phyloP scores from a whole-genome alignment of 148 eudicot genomes.

The Fagopyrum homotropicum region DNA sequence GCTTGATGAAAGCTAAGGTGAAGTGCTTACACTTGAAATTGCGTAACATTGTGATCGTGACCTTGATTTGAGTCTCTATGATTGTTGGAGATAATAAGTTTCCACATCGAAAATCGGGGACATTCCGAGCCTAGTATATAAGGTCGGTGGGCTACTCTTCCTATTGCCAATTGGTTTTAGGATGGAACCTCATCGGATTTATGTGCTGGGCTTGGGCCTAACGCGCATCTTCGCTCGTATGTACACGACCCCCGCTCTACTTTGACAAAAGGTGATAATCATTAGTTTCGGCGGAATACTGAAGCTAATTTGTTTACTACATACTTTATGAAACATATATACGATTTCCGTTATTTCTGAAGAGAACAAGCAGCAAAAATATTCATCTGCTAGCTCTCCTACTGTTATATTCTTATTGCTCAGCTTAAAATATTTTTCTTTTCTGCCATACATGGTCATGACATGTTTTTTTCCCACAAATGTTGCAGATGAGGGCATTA shows the following conservation, averaged over 20 bases:
- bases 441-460: not conserved
- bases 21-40: not conserved
- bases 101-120: too few relatives aligned
- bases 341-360: not conserved
- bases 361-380: not conserved
- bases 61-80: not conserved
- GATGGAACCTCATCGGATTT: too few relatives aligned
- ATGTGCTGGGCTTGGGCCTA: too few relatives aligned
- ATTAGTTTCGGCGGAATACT: not conserved
- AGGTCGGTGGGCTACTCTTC: too few relatives aligned
- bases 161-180: too few relatives aligned
- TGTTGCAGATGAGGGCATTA: constrained; percentile 82
- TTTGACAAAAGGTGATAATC: not conserved
- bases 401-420: not conserved
- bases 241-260: too few relatives aligned
- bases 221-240: too few relatives aligned
- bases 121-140: too few relatives aligned
- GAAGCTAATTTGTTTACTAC: constrained; percentile 1
- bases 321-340: not conserved
- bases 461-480: not conserved
- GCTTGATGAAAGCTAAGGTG: not conserved
- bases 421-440: not conserved
- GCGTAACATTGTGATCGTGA: not conserved
- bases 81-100: too few relatives aligned
- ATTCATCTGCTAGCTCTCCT: constrained; percentile 5